Evolutionary conservation across 2,329 filamentous ascomycete species (phyloP), one percentile per base, ranked within the genome.

Genomic region (Ophiocordyceps robertsii): DNA sequence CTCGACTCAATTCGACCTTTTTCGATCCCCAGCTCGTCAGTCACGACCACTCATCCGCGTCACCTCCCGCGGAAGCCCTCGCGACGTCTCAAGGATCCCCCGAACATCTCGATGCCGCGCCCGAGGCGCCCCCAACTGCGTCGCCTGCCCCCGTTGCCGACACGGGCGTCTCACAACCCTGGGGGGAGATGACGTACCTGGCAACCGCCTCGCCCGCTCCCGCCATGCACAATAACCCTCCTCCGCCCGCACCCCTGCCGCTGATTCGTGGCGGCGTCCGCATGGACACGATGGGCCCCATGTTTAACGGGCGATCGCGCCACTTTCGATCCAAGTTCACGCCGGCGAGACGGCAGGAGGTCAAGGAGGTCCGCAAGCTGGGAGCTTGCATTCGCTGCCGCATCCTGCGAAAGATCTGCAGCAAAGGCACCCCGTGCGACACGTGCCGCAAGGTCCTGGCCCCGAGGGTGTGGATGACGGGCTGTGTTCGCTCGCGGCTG

Each of bases 311-410:
- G 11, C 67, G 66, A 42, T 63, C 68, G 2, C 69, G 69, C 14
- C 69, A 79, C 50, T 68, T 69, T 8, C 69, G 77, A 10, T 72
- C 74, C 4, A 66, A 72, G 9, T 81, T 81, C 49, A 73, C 70
- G 17, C 65, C 73, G 6, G 63, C 62, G 1, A 67, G 78, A n/a
- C 67, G 78, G 19, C 78, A 75, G 53, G 74, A 82, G 52, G 77
- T 82, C 2, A 75, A 80, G 49, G 73, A 77, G 47, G 74, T 82
- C 19, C 72, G 78, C 21, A 77, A 77, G 50, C 70, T 77, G 31
- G 78, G 78, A 6, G 77, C 78, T 12, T 82, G 78, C 50, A 79
- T 81, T 41, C 66, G 78, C 37, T 82, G 78, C 52, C 69, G 77
- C 32, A 80, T 82, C 47, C 59, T 82, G 31, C 70, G 77, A 44